Evolutionary conservation across 495 filamentous ascomycete species (phyloP), one percentile per base, ranked within the genome.

Genomic region (Penicillium pulvis): DNA sequence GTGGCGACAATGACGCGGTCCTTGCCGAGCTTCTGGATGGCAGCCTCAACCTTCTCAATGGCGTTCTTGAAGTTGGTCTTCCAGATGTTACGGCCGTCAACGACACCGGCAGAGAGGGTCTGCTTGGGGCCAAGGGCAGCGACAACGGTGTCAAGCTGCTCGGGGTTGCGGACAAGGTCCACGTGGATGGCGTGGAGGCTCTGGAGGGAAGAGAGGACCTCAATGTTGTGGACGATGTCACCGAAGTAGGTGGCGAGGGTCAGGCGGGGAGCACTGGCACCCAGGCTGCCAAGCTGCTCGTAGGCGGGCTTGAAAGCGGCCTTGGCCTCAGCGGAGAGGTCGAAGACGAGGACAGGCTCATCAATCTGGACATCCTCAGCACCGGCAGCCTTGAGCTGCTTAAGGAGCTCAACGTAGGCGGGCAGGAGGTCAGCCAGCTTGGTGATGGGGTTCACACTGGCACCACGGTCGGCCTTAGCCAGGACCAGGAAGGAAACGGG

Each of bases 51-150:
- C 67, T 83, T 84, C 80, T 90, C 91, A 64, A 97, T 92, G 62
- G 93, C 91, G 67, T 84, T 84, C 83, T 92, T 85, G 77, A 96
- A 89, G 85, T 97, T 91, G 78, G 91, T 96, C 91, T 98, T 98
- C 94, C 94, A 98, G 85, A 98, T 98, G 85, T 98, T 98, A 71
- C 94, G 90, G 66, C 94, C 95, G 69, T 98, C 92, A 62, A 98
- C 94, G 64, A 98, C 87, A 88, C 94, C 94, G 65, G 85, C 85
- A 55, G 95, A 98, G 57, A 98, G 89, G 56, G 86, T 77, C 79
- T 97, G 94, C 68, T 90, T 88, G 60, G 90, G 81, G 66, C 92
- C 91, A 53, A 97, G 85, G 62, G 87, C 83, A 60, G 73, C 79
- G 54, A 90, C 70, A 68, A 97, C 90, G 49, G 85, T 83, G 35